Conservation (phyloP, 1,284 basidiomycete genomes). For the Pseudomicrostroma phylloplanum region DNA sequence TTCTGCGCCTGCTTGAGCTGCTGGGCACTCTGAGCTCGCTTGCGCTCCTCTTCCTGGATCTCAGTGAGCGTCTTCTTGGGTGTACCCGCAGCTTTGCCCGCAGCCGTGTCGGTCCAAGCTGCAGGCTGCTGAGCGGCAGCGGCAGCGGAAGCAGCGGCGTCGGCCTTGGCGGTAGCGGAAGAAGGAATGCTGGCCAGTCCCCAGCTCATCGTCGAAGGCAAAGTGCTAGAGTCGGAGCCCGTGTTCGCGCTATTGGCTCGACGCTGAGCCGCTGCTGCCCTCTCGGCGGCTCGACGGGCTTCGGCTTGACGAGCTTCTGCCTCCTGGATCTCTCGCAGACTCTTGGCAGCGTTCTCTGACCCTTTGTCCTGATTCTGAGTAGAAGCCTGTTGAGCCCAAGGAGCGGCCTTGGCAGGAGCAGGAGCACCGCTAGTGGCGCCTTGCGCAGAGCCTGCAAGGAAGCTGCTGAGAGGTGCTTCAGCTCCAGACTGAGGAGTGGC, state of each 20-base stretch:
- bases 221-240: constrained; percentile 13
- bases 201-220: constrained; percentile 52
- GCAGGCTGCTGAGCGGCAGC: constrained; percentile 51
- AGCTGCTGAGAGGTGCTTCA: constrained; percentile 8
- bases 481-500: constrained; percentile 2
- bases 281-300: constrained; percentile 55
- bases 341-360: constrained; percentile 46
- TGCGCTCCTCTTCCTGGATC: constrained; percentile 93
- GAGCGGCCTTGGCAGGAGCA: constrained; percentile 33
- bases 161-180: constrained; percentile 59
- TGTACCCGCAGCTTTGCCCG: constrained; percentile 17
- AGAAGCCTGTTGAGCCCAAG: constrained; percentile 35
- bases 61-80: constrained; percentile 94
- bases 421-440: constrained; percentile 16
- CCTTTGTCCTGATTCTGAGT: constrained; percentile 19
- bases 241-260: constrained; percentile 34
- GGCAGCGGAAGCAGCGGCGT: constrained; percentile 60
- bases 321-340: constrained; percentile 90
- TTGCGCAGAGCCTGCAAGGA: constrained; percentile 8
- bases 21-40: constrained; percentile 31
- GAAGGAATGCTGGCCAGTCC: constrained; percentile 51
- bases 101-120: constrained; percentile 22
- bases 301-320: constrained; percentile 77
- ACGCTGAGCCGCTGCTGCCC: constrained; percentile 51
- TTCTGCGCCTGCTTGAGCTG: constrained; percentile 62